Percentiles rank a stretch among this genome's conserved stretches.
Evolutionary conservation across 2,329 filamentous ascomycete species (phyloP).

Genomic region (Penicillium glabrum): DNA sequence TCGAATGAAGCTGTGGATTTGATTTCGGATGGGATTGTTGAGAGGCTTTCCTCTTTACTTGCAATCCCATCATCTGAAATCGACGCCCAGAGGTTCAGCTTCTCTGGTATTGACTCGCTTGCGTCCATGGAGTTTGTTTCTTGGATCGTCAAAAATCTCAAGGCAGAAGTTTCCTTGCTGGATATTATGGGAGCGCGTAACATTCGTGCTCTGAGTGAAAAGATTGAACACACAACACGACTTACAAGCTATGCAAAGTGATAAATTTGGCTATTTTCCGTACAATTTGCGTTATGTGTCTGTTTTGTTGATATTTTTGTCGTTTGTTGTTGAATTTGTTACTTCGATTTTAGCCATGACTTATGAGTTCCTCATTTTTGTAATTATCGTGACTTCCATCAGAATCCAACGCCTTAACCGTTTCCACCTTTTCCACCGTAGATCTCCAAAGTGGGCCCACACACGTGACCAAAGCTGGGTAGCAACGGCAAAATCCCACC

Average conservation of each 20-base stretch:
- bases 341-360: background rate
- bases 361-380: fast-evolving
- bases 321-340: background rate
- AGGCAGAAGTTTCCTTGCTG: slow-evolving; percentile 24
- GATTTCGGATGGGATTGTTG: slow-evolving; percentile 16
- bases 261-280: background rate
- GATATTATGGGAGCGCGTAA: slow-evolving; percentile 24
- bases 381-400: background rate
- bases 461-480: slow-evolving; percentile 4
- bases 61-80: slow-evolving; percentile 27
- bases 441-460: background rate
- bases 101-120: slow-evolving; percentile 28
- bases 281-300: background rate
- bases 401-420: background rate
- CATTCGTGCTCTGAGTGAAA: slow-evolving; percentile 17
- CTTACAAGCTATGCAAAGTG: background rate
- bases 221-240: slow-evolving; percentile 12
- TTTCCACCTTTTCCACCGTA: background rate
- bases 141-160: slow-evolving; percentile 30
- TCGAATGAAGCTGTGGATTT: slow-evolving; percentile 6
- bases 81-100: slow-evolving; percentile 23
- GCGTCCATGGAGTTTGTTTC: slow-evolving; percentile 33
- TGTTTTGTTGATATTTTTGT: background rate
- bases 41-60: slow-evolving; percentile 20
- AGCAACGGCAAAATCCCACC: slow-evolving; percentile 18